A percentile compares a stretch with the other conserved stretches of the same genome.
These are phyloP conservation scores for Stentor roeselii DNA, from an alignment of 73 alveolate genomes.

Conservation along the genomic window DNA sequence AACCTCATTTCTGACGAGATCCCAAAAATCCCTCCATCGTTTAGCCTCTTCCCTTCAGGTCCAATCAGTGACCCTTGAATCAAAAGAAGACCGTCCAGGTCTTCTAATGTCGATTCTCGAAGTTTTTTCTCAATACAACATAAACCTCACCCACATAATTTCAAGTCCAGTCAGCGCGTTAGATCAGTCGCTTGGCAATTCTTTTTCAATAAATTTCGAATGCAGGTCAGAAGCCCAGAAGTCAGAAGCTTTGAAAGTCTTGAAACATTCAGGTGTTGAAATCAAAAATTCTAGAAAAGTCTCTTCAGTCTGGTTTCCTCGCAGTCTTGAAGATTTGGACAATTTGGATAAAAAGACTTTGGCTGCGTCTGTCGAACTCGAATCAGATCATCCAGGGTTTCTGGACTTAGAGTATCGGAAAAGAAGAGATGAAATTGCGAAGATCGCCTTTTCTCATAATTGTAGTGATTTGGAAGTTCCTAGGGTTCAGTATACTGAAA, in stretches of 20 bases:
- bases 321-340: conserved; percentile 44
- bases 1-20: too few relatives aligned
- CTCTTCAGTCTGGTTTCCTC: conserved; percentile 75
- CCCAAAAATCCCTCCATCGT: too few relatives aligned
- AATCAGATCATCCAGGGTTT: conserved; percentile 69
- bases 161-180: neutral
- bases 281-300: neutral
- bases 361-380: conserved; percentile 55
- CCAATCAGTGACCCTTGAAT: neutral
- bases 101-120: neutral
- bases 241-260: neutral
- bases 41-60: too few relatives aligned
- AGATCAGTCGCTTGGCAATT: neutral
- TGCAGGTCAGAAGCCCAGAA: neutral
- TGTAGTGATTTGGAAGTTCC: conserved; percentile 50
- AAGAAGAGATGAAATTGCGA: conserved; percentile 52
- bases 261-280: neutral
- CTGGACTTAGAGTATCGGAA: conserved; percentile 48
- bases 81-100: conserved; percentile 13
- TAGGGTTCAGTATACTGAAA: conserved; percentile 45
- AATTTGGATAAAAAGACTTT: conserved; percentile 42
- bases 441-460: conserved; percentile 36
- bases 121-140: neutral
- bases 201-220: conserved; percentile 9
- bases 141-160: conserved; percentile 14